These are phyloP conservation scores for Firmiana major DNA, from an alignment of 345 rosid genomes.

Conservation along the genomic window DNA sequence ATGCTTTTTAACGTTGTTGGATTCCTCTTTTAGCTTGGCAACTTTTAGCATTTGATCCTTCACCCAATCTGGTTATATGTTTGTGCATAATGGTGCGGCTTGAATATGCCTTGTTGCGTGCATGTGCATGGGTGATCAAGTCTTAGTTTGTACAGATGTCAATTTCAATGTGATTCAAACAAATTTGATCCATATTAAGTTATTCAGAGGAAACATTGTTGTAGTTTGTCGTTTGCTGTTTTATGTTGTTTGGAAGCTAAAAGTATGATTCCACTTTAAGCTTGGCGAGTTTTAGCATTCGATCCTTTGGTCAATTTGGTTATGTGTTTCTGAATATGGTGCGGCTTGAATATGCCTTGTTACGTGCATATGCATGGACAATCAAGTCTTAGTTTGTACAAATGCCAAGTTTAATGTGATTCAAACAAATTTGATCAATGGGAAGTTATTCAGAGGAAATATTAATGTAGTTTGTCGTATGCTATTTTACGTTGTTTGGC, in stretches of 20 bases:
- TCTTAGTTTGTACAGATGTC: neutral
- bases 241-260: neutral
- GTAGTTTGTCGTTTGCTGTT: neutral
- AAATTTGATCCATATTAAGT: neutral
- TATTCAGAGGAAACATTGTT: neutral
- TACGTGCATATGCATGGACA: too few relatives aligned
- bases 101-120: neutral
- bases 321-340: too few relatives aligned
- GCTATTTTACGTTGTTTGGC: neutral
- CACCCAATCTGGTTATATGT: too few relatives aligned
- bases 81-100: too few relatives aligned
- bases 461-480: neutral
- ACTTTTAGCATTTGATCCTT: too few relatives aligned
- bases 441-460: neutral
- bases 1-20: neutral
- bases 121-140: neutral
- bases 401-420: too few relatives aligned
- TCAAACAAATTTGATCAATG: neutral
- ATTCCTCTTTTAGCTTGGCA: too few relatives aligned
- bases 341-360: too few relatives aligned
- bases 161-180: neutral
- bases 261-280: too few relatives aligned
- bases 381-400: too few relatives aligned
- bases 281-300: too few relatives aligned
- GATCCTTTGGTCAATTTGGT: too few relatives aligned